These are phyloP conservation scores for Aspergillus panamensis DNA, from an alignment of 495 filamentous ascomycete genomes.

Conservation along the genomic window DNA sequence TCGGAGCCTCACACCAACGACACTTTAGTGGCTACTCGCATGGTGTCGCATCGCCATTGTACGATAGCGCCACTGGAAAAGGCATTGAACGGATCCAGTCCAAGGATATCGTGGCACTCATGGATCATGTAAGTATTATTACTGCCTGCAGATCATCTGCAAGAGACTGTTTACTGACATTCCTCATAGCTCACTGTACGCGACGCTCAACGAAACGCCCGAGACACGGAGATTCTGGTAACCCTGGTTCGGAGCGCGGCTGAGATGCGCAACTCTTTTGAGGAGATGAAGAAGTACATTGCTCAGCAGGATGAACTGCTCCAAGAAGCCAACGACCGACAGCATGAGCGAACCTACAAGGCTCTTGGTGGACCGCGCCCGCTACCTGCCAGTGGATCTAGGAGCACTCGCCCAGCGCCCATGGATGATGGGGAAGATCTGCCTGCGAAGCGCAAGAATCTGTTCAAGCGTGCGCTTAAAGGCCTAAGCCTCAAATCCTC, in stretches of 20 bases:
- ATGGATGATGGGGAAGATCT: constrained; percentile 69
- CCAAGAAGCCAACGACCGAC: constrained; percentile 76
- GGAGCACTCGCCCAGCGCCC: constrained; percentile 49
- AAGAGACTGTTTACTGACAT: constrained; percentile 6
- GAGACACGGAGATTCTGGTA: constrained; percentile 94
- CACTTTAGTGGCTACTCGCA: constrained; percentile 89
- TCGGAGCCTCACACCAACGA: constrained; percentile 57
- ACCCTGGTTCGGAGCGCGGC: constrained; percentile 91
- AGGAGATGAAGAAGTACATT: constrained; percentile 92
- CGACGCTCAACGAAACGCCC: constrained; percentile 92
- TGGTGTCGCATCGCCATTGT: constrained; percentile 70
- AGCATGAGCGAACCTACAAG: constrained; percentile 79
- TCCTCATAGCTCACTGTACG: constrained; percentile 79
- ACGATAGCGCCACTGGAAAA: constrained; percentile 83
- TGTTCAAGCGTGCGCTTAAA: constrained; percentile 88
- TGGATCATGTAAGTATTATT: constrained; percentile 76
- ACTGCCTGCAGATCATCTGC: neutral
- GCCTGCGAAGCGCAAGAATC: constrained; percentile 75
- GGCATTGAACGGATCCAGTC: constrained; percentile 93
- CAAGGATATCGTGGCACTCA: constrained; percentile 93
- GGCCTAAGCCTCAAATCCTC: constrained; percentile 80
- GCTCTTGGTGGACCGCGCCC: constrained; percentile 86
- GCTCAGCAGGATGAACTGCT: constrained; percentile 80
- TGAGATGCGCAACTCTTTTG: constrained; percentile 96
- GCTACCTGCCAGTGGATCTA: constrained; percentile 53